Conservation (phyloP, 371 early-diverging fungal species). For the Synchytrium microbalum region DNA sequence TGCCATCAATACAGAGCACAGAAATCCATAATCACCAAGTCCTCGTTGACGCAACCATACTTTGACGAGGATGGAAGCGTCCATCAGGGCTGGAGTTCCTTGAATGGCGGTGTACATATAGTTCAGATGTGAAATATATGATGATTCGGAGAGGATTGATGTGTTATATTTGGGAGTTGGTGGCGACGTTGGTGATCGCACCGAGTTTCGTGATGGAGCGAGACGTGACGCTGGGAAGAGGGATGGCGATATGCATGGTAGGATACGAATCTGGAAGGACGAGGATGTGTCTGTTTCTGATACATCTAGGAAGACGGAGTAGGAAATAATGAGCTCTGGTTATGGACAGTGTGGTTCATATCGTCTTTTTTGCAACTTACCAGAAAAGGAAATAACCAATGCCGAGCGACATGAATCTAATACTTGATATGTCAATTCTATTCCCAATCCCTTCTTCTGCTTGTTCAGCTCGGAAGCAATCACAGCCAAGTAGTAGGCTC, state of each 20-base stretch:
- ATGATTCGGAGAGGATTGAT: conserved; percentile 66
- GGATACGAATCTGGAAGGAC: conserved; percentile 59
- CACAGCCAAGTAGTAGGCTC: conserved; percentile 80
- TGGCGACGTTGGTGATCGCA: conserved; percentile 39
- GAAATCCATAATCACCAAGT: conserved; percentile 62
- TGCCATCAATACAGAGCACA: conserved; percentile 77
- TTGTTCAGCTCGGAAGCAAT: conserved; percentile 37
- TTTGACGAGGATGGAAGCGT: conserved; percentile 70
- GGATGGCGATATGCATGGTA: conserved; percentile 58
- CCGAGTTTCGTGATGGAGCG: conserved; percentile 73
- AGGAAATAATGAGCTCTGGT: no score
- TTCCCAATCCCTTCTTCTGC: no score
- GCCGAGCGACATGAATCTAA: conserved; percentile 72
- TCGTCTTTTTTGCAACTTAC: no score
- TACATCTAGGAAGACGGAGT: neutral
- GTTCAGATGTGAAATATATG: conserved; percentile 64
- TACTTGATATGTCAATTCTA: no score
- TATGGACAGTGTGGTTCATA: no score
- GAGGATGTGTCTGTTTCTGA: neutral
- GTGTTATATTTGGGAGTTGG: conserved; percentile 91
- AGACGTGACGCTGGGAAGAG: conserved; percentile 63
- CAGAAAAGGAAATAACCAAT: conserved; percentile 43
- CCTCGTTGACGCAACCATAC: conserved; percentile 81
- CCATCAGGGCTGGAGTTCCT: conserved; percentile 61
- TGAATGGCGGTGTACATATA: conserved; percentile 68